Base-by-base conservation (phyloP, 305 asterid species). In the Rubia peregrina region DNA sequence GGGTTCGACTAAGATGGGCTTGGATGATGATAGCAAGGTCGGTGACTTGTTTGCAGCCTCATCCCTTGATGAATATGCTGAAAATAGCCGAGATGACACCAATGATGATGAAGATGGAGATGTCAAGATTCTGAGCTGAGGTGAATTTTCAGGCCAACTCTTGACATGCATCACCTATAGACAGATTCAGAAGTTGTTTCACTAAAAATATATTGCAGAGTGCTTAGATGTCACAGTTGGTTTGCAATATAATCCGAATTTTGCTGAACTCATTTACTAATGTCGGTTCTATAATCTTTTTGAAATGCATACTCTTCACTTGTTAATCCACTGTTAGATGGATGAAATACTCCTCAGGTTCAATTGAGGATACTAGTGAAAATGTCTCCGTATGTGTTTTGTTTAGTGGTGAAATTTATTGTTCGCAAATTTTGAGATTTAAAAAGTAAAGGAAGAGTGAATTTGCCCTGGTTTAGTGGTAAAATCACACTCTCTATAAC, bases 61-160 rank as follows among this genome's bases (percentile, higher is more conserved):
- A 61, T 79, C 95, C 8, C 86, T 82, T 9, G 87, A 88, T 73
- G 90, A 85, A 80, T 66, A 82, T 70, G 88, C 85, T 0, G 83
- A 77, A 72, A 16, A 61, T 70, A 73, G 74, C 73, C 76, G 68
- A 77, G 83, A 81, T 59, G 88, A 80, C 26, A 40, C 14, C 6
- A 84, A 80, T 12, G 74, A 70, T 46, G 71, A 55, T 43, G 43
- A 43, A 11, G 65, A 22, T 21, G 61, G 65, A 6, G 62, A 12
- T 26, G 33, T 7, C 1, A 41, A 51, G 21, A 51, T 71, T 46
- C 40, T 65, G 41, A 42, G 9, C 13, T 69, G 74, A 68, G 42
- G 53, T 33, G 33, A 22, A 74, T 22, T 69, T 60, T 74, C 19
- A 26, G 51, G 48, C 38, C 60, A 42, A 21, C 61, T 57, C 36